Percentiles rank a stretch among this genome's conserved stretches.
Conservation (phyloP, 2,329 filamentous ascomycete genomes). For the Penicillium capsulatum region DNA sequence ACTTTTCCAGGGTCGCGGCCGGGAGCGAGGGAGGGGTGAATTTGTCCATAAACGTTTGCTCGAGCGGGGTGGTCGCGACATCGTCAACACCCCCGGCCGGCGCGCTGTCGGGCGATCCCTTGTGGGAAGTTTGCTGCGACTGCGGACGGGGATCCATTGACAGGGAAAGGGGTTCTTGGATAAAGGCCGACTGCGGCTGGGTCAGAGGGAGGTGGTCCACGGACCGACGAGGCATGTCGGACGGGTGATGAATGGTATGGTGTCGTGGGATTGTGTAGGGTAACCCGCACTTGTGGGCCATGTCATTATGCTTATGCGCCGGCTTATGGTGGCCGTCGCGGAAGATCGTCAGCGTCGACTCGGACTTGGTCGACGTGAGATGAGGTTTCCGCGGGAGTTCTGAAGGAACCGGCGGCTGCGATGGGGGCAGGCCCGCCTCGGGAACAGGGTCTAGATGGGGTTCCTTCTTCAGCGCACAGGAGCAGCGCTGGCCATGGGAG, state of each 20-base stretch:
- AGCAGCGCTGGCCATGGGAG: conserved; percentile 56
- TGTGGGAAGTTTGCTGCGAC: conserved; percentile 29
- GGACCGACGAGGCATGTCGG: conserved; percentile 48
- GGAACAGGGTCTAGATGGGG: conserved; percentile 48
- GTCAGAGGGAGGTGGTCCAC: conserved; percentile 50
- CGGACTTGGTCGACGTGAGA: conserved; percentile 55
- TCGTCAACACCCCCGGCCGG: conserved; percentile 28
- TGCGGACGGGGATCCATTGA: conserved; percentile 15
- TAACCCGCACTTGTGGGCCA: conserved; percentile 58
- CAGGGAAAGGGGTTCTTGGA: conserved; percentile 28
- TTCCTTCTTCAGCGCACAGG: conserved; percentile 59
- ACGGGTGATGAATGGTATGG: conserved; percentile 47
- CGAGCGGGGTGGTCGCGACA: conserved; percentile 25
- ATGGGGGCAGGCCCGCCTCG: conserved; percentile 44
- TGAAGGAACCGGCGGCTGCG: conserved; percentile 38
- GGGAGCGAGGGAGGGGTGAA: conserved; percentile 22
- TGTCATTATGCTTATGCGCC: conserved; percentile 61
- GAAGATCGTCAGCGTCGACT: conserved; percentile 58
- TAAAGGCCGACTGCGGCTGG: conserved; percentile 28
- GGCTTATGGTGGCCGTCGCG: conserved; percentile 63
- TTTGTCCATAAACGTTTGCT: conserved; percentile 32
- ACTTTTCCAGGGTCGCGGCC: conserved; percentile 21
- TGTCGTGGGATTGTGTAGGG: conserved; percentile 60
- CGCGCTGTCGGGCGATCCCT: conserved; percentile 45
- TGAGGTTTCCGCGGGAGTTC: conserved; percentile 52